Percentiles rank a stretch among this genome's conserved stretches.
These are phyloP conservation scores for Hebeloma cylindrosporum DNA, from an alignment of 768 basidiomycete species.

Conservation along the genomic window DNA sequence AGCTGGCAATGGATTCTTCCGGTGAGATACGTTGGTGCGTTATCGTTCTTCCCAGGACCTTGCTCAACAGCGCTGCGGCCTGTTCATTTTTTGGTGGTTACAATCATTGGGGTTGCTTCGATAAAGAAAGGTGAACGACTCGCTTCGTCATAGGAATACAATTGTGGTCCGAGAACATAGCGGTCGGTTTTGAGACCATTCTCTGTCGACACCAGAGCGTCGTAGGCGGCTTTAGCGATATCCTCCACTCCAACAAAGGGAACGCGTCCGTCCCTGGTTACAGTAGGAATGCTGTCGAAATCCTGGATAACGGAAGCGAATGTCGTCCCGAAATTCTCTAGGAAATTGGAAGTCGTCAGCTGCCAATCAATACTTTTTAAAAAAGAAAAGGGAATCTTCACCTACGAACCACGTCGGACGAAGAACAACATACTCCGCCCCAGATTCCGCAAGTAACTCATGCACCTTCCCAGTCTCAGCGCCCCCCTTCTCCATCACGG, in stretches of 20 bases:
- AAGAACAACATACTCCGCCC: slow-evolving; percentile 34
- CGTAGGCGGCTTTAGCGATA: slow-evolving; percentile 32
- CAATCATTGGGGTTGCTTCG: not conserved
- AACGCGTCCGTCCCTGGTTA: slow-evolving; percentile 26
- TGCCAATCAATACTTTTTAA: no score
- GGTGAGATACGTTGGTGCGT: slow-evolving; percentile 18
- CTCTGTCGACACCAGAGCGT: slow-evolving; percentile 27
- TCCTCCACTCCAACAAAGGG: slow-evolving; percentile 33
- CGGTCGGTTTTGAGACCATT: slow-evolving; percentile 25
- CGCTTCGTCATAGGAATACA: slow-evolving; percentile 33
- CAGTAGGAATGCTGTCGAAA: slow-evolving; percentile 26
- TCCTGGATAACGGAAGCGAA: slow-evolving; percentile 24
- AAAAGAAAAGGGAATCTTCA: slow-evolving; percentile 10
- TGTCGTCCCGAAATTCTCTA: slow-evolving; percentile 32
- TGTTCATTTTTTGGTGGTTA: no score
- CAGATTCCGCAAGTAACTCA: slow-evolving; percentile 32
- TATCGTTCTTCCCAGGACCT: slow-evolving; percentile 24
- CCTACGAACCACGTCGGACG: slow-evolving; percentile 41
- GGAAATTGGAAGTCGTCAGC: no score
- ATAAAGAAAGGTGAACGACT: not conserved
- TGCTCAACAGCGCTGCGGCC: slow-evolving; percentile 22
- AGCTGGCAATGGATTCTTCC: slow-evolving; percentile 7
- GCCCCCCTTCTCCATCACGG: slow-evolving; percentile 23
- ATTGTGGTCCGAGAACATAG: slow-evolving; percentile 33
- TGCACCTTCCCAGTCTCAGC: slow-evolving; percentile 31